Base-by-base conservation (phyloP, 179 eudicot genomes). In the Beta corolliflora region DNA sequence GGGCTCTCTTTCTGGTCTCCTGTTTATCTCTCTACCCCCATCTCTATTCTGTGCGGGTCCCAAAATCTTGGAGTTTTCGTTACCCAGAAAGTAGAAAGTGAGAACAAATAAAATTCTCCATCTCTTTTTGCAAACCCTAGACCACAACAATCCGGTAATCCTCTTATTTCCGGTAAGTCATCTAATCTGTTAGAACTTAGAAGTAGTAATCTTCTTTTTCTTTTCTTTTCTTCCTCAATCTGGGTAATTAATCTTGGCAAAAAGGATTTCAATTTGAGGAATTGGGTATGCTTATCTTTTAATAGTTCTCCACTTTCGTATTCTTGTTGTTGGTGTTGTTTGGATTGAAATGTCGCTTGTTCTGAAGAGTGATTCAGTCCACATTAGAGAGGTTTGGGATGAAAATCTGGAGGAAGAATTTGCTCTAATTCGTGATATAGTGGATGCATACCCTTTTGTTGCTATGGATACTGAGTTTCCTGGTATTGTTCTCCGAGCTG, bases 381-480 rank as follows among this genome's bases (percentile, higher is more conserved):
- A 81, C 3, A 92, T 92, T 56, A 77, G 93, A 72, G 92, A 92
- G 81, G 93, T 92, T 41, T 92, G 93, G 92, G 87, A 76, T 46
- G 90, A 87, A 11, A 92, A 92, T 78, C 86, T 92, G 4, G 93
- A 91, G 46, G 85, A 86, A 63, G 96, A 92, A 77, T 86, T 91
- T 52, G 86, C 36, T n/a, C 75, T 92, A 59, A 92, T 92, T 73
- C 91, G 92, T 12, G 86, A 81, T 10, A 81, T 92, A 64, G 96
- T 92, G 2, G 96, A 92, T 82, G 84, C 83, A 9, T 92, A 81
- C 71, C 93, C 96, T 3, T 92, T 87, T 80, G 87, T 92, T 9
- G 96, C 96, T 4, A 92, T 92, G 96, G 96, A 92, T 67, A 91
- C 96, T 0, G 96, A 92, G 73, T 92, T 92, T 66, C 96, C 96